phyloP scores from a whole-genome alignment of 306 rosid species.

The Rubus parviflorus region DNA sequence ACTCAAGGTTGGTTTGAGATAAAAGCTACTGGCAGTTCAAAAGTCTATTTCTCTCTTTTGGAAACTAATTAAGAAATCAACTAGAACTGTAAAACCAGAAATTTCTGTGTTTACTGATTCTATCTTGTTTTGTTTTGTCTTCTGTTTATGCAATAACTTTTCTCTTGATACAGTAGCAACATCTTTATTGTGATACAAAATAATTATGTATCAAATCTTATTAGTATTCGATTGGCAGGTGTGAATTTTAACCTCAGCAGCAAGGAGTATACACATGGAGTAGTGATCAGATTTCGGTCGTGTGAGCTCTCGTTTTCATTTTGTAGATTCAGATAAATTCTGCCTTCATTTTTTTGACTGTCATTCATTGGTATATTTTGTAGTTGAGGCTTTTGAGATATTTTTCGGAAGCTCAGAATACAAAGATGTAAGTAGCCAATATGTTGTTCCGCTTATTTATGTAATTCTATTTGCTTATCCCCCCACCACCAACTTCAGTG shows the following conservation, averaged over 20 bases:
- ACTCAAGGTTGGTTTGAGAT: slow-evolving; percentile 59
- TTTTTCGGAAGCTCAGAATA: slow-evolving; percentile 69
- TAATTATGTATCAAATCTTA: slow-evolving; percentile 1
- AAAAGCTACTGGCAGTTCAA: slow-evolving; percentile 18
- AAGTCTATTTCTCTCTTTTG: background rate
- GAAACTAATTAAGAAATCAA: slow-evolving; percentile 2
- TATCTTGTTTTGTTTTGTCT: background rate
- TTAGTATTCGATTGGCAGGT: slow-evolving; percentile 49
- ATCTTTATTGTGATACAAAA: background rate
- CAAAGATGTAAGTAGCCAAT: slow-evolving; percentile 62
- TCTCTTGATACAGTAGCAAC: slow-evolving; percentile 1
- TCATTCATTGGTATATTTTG: slow-evolving; percentile 39
- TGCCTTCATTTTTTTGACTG: slow-evolving; percentile 31
- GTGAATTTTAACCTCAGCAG: slow-evolving; percentile 58
- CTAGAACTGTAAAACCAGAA: slow-evolving; percentile 2
- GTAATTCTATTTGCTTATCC: slow-evolving; percentile 7
- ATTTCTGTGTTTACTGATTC: slow-evolving; percentile 6
- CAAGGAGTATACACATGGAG: slow-evolving; percentile 70
- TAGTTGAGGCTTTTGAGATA: slow-evolving; percentile 72
- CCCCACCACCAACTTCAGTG: background rate
- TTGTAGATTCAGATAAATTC: slow-evolving; percentile 25
- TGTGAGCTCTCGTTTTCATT: slow-evolving; percentile 47
- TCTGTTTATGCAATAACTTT: background rate
- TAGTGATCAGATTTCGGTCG: slow-evolving; percentile 79
- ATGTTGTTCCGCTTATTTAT: slow-evolving; percentile 13